phyloP scores from a whole-genome alignment of 345 rosid genomes.

The Linum trigynum region DNA sequence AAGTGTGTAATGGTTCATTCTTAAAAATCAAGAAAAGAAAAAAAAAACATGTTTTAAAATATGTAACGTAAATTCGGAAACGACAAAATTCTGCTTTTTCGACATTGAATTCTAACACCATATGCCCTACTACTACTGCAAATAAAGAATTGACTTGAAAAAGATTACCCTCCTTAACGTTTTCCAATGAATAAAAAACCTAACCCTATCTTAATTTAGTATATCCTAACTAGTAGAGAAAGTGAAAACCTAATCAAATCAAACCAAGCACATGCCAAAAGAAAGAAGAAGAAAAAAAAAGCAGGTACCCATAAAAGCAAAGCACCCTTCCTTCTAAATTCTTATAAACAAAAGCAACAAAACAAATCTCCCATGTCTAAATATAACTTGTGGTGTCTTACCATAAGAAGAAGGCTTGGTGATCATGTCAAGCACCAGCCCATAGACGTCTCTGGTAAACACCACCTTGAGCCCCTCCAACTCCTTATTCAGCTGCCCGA shows the following conservation, averaged over 20 bases:
- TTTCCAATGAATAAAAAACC: no score
- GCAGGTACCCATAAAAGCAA: not conserved
- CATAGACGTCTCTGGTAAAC: slow-evolving; percentile 35
- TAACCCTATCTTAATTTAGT: no score
- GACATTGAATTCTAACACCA: not conserved
- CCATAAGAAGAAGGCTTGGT: slow-evolving; percentile 32
- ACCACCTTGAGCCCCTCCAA: slow-evolving; percentile 32
- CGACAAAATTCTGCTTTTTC: not conserved
- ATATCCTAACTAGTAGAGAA: no score
- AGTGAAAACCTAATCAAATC: no score
- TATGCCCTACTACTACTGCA: no score
- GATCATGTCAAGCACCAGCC: slow-evolving; percentile 25
- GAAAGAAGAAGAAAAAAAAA: not conserved
- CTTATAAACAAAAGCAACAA: not conserved
- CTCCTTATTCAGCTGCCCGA: slow-evolving; percentile 28
- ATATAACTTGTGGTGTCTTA: slow-evolving; percentile 4
- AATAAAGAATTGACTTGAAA: no score
- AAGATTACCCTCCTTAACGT: no score
- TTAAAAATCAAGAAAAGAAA: no score
- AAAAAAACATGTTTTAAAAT: no score
- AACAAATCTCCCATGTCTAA: no score
- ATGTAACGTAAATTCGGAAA: not conserved
- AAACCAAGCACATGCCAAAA: not conserved
- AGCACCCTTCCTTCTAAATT: not conserved
- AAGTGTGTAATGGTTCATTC: no score